A percentile compares a stretch with the other conserved stretches of the same genome.
Conservation (phyloP, 495 filamentous ascomycete species). For the Daldinia decipiens region DNA sequence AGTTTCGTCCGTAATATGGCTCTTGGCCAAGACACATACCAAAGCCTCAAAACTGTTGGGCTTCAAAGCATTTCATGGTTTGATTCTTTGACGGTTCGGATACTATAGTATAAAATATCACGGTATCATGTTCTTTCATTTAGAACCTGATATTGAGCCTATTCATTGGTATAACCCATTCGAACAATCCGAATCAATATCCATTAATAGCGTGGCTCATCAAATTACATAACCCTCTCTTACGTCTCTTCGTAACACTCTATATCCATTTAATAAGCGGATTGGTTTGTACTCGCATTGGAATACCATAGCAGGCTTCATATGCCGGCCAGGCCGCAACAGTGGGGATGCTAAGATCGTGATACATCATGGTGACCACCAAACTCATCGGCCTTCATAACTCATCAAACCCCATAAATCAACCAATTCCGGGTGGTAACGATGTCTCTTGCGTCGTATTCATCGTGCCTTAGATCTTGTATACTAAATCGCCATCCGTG, state of each 20-base stretch:
- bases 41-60: too few relatives aligned
- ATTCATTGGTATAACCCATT: constrained; percentile 2
- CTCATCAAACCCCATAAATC: not conserved
- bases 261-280: not conserved
- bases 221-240: not conserved
- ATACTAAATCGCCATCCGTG: constrained; percentile 58
- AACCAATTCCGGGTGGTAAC: not conserved
- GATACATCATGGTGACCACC: not conserved
- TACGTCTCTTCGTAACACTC: not conserved
- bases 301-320: not conserved
- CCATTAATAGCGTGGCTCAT: constrained; percentile 15
- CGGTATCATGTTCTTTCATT: not conserved
- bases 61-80: too few relatives aligned
- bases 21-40: too few relatives aligned
- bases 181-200: not conserved
- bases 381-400: not conserved
- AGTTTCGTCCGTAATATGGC: too few relatives aligned
- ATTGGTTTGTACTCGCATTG: not conserved
- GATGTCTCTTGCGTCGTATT: not conserved
- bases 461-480: constrained; percentile 50
- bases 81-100: too few relatives aligned
- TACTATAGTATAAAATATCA: not conserved
- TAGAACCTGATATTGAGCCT: not conserved
- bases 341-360: not conserved
- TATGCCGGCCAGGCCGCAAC: not conserved